phyloP scores from a whole-genome alignment of 768 basidiomycete genomes.

The Amanita subjunquillea region DNA sequence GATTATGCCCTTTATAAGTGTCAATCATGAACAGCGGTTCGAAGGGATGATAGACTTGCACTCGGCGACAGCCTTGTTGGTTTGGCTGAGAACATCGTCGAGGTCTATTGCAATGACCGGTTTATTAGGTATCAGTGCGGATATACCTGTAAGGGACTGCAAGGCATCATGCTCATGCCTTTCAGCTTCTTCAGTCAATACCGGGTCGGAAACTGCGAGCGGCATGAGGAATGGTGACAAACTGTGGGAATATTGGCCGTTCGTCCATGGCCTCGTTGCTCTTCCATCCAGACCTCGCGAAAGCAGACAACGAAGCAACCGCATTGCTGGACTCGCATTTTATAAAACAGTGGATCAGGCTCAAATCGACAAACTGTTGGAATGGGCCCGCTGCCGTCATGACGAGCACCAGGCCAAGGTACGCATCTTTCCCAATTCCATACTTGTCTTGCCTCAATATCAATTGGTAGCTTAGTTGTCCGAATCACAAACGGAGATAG shows the following conservation, averaged over 20 bases:
- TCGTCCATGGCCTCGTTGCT: conserved; percentile 19
- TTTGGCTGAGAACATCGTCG: conserved; percentile 58
- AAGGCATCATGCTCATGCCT: conserved; percentile 9
- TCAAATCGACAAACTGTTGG: conserved; percentile 34
- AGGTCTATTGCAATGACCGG: conserved; percentile 54
- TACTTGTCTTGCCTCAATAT: conserved; percentile 17
- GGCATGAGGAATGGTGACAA: conserved; percentile 13
- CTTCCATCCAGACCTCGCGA: conserved; percentile 30
- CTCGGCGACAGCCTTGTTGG: conserved; percentile 44
- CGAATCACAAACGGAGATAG: conserved; percentile 38
- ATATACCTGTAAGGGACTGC: conserved; percentile 6
- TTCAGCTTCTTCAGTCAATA: conserved; percentile 6
- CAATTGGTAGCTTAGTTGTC: conserved; percentile 46
- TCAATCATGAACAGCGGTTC: neutral
- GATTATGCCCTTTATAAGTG: conserved; percentile 50
- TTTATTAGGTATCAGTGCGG: conserved; percentile 15
- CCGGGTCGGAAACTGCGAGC: conserved; percentile 16
- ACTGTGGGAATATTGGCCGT: neutral
- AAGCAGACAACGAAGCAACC: conserved; percentile 24
- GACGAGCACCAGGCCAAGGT: conserved; percentile 35
- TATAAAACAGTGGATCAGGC: conserved; percentile 40
- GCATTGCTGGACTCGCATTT: conserved; percentile 36
- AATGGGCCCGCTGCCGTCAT: conserved; percentile 27
- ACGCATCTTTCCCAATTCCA: conserved; percentile 19
- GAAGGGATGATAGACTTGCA: conserved; percentile 29